These are phyloP conservation scores for Phytophthora citrophthora DNA, from an alignment of 352 stramenopile genomes.

Conservation along the genomic window DNA sequence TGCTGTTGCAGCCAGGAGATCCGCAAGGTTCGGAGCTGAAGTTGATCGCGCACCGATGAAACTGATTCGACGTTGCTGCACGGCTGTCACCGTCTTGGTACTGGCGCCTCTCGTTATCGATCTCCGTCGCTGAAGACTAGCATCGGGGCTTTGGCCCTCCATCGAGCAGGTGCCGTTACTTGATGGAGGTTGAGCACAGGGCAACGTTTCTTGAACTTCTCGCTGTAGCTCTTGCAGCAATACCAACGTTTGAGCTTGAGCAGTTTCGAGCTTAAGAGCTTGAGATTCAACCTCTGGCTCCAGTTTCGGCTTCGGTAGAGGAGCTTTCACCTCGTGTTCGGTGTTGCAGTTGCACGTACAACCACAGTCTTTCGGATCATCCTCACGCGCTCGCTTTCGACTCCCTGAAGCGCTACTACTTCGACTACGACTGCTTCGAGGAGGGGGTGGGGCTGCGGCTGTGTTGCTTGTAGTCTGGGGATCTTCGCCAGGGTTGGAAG, in stretches of 20 bases:
- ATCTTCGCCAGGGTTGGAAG: constrained; percentile 1
- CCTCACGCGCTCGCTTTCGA: constrained; percentile 11
- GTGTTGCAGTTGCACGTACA: constrained; percentile 8
- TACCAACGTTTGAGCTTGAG: constrained; percentile 22
- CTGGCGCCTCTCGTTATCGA: background rate
- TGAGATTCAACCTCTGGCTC: constrained; percentile 22
- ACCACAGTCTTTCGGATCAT: constrained; percentile 2
- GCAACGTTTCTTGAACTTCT: constrained; percentile 11
- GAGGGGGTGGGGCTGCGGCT: background rate
- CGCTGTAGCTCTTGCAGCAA: constrained; percentile 28
- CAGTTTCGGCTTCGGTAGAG: background rate
- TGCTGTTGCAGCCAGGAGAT: constrained; percentile 3
- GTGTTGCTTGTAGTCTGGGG: background rate
- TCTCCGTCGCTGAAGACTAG: background rate
- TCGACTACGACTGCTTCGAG: background rate
- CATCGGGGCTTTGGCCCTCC: background rate
- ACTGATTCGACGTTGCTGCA: constrained; percentile 17
- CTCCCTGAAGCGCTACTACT: background rate
- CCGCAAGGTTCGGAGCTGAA: constrained; percentile 28
- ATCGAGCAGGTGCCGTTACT: background rate
- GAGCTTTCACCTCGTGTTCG: too few species aligned
- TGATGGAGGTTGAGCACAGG: constrained; percentile 1
- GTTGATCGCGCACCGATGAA: constrained; percentile 24
- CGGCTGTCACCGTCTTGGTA: constrained; percentile 1
- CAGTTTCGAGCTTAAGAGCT: constrained; percentile 19